Evolutionary conservation across 2,329 filamentous ascomycete genomes (phyloP), one percentile per base, ranked within the genome.

Genomic region (Pseudogymnoascus sp.): DNA sequence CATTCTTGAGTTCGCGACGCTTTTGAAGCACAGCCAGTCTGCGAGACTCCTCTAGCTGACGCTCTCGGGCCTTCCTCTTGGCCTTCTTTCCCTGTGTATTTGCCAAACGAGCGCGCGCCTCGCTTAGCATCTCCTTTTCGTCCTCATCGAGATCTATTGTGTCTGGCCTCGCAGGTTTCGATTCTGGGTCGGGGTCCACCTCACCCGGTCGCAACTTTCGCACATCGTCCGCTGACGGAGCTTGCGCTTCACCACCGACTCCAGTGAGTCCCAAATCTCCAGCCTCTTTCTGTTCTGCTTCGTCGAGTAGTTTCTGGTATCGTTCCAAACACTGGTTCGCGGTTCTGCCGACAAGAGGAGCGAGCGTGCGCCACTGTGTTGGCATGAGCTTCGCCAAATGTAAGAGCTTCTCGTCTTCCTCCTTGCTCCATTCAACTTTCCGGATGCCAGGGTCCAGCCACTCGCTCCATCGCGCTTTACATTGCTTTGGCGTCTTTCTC

Each of bases 31-130:
- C 85, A 1, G 94, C 94, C 65, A 99, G 77, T 62, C 94, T 85
- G 64, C 93, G 86, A 12, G 92, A 96, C 78, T 97, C 93, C 73
- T 99, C 94, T 68, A 99, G 83, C 73, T 97, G 93, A 66, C 94
- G 84, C 76, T 99, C 94, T 71, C 94, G 85, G 35, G 94, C 94
- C 81, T 99, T 99, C 68, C 94, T 82, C 81, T 99, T 99, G 6
- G 94, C 94, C 79, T 99, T 99, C 78, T 99, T 99, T 73, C 94
- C 94, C 76, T 97, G 94, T 10, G 94, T 97, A 72, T 99, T 99
- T 66, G 94, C 94, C 67, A 99, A 80, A 78, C 94, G 91, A 62
- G 94, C 94, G 73, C 94, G 90, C 68, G 94, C 94, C 78, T 99
- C 94, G 73, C 92, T 97, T 71, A 99, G 77, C 94, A 99, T 99